phyloP scores from a whole-genome alignment of 805 yeast species.

The Hanseniaspora valbyensis region DNA sequence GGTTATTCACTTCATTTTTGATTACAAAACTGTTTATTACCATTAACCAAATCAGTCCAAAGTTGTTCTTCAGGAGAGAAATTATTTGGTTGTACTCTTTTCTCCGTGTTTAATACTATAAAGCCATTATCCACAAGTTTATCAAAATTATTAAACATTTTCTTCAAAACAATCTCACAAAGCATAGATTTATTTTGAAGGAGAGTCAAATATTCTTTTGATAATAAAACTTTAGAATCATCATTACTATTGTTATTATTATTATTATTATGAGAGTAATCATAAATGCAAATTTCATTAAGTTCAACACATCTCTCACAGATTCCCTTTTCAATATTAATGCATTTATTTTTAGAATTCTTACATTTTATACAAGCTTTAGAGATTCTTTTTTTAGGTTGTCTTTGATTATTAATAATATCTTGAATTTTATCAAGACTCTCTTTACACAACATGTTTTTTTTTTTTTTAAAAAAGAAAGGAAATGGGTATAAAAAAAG shows the following conservation, averaged over 20 bases:
- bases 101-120: not conserved
- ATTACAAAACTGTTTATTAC: constrained; percentile 7
- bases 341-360: constrained; percentile 35
- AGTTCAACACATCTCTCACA: constrained; percentile 43
- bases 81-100: not conserved
- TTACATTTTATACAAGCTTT: constrained; percentile 41
- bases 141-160: constrained; percentile 19
- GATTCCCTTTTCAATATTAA: constrained; percentile 33
- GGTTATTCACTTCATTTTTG: constrained; percentile 2
- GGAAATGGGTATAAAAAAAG: no score
- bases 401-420: constrained; percentile 10
- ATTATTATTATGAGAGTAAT: constrained; percentile 28
- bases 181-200: constrained; percentile 41
- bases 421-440: not conserved
- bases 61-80: not conserved
- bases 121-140: constrained; percentile 8
- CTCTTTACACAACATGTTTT: not conserved
- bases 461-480: no score
- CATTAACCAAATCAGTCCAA: not conserved
- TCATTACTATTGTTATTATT: constrained; percentile 16
- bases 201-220: constrained; percentile 34
- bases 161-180: constrained; percentile 34
- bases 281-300: constrained; percentile 47
- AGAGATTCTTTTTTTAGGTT: constrained; percentile 28
- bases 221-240: constrained; percentile 15